Base-by-base conservation (phyloP, 2,329 filamentous ascomycete genomes). In the Alternaria solani region DNA sequence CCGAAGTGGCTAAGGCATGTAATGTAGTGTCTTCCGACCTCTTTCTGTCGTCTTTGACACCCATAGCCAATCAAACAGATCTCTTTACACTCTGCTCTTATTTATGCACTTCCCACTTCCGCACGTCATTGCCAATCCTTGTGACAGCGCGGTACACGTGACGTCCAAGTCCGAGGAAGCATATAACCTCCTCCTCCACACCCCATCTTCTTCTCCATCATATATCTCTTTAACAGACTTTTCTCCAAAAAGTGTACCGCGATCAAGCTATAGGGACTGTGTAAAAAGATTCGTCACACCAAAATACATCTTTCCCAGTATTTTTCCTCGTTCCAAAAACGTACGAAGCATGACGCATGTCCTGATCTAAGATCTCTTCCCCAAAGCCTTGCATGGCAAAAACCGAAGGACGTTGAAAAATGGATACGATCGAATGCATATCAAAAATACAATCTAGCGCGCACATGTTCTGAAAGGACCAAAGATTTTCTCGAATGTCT, bases 121-220 rank as follows among this genome's bases (percentile, higher is more conserved):
- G n/a, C 4, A 1, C 28, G 28, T 30, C 9, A 30, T 5, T 1
- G 5, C 0, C 8, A 30, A 0, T 30, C 28, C 28, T 12, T 30
- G 0, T 0, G 5, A 30, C 28, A 0, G 28, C 28, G 28, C 3
- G 0, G n/a, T 1, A 39, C n/a, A 20, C n/a, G 4, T 39, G 38
- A 39, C 0, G 9, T 4, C 7, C 18, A 39, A 20, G n/a, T n/a
- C 38, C 4, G 5, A 2, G 18, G 20, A 0, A 8, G n/a, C 18
- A 39, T 39, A 39, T 39, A 39, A 39, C n/a, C 8, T 39, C 38
- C 38, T 2, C 38, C 20, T 6, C 18, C 4, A 9, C 2, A 14
- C 4, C 4, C 7, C 11, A 20, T n/a, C n/a, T 11, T 12, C n/a
- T 39, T 39, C n/a, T 39, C n/a, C 38, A 20, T 20, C n/a, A 20